Evolutionary conservation across 306 rosid species (phyloP), one percentile per base, ranked within the genome.

Genomic region (Myrica gale): DNA sequence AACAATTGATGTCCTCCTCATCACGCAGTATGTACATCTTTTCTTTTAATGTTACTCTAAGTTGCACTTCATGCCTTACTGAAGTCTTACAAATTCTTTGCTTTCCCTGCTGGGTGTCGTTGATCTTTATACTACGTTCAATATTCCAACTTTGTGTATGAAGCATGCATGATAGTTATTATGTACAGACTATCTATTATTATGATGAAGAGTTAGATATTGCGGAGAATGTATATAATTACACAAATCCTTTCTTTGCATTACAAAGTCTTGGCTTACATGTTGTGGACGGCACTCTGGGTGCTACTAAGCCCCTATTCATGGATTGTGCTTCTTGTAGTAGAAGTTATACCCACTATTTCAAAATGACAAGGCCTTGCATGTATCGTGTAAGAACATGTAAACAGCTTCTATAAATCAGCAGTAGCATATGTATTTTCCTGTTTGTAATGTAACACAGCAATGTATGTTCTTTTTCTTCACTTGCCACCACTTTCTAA

Each of bases 1-100:
- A 17, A 83, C 88, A 0, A 81, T 95, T 6, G 98, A 95, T 42
- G 96, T 95, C 9, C 97, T 95, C 65, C 97, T 95, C 80, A 83
- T 95, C 44, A 95, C 96, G 23, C 98, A 95, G 94, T 90, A 87
- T 62, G 90, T 56, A 16, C 55, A 10, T 51, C 51, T 55, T 51
- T 16, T 61, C 6, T 9, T 44, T 52, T 46, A 26, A 16, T 41
- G 11, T 16, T 65, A 6, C 4, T 12, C 15, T n/a, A 56, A 56
- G 20, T n/a, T 54, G 0, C 23, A n/a, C 23, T 54, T 32, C 13
- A 5, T 12, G 8, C 43, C 13, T 62, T 62, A 21, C 43, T 32
- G 41, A 62, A 62, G 11, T 39, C 15, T 32, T 62, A 17, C 20
- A 21, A 19, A 56, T 56, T 32, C 32, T 56, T 20, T 20, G 62